These are phyloP conservation scores for Orbilia quercus DNA, from an alignment of 2,329 filamentous ascomycete species.

Conservation along the genomic window DNA sequence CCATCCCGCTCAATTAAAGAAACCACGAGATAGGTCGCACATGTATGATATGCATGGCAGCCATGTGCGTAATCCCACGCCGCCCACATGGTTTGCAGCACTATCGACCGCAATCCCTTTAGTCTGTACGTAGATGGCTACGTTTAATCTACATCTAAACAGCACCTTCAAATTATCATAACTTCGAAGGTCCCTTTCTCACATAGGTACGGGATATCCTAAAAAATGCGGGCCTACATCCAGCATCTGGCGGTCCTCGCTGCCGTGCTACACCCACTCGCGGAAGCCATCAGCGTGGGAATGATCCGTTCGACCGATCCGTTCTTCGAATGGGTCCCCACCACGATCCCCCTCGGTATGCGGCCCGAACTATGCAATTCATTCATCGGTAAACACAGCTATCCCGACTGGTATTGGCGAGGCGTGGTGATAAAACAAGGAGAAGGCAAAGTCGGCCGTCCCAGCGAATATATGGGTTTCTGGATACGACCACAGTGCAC, in stretches of 20 bases:
- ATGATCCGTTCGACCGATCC: neutral
- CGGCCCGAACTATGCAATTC: neutral
- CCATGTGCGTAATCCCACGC: neutral
- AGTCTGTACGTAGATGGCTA: too few relatives aligned
- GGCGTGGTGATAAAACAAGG: slow-evolving; percentile 1
- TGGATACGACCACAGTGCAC: neutral
- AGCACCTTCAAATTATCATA: too few relatives aligned
- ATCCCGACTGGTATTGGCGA: neutral
- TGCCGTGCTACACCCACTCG: neutral
- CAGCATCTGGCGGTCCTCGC: too few relatives aligned
- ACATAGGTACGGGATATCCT: too few relatives aligned
- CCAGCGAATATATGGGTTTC: slow-evolving; percentile 1
- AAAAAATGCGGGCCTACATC: too few relatives aligned
- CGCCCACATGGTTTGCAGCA: neutral
- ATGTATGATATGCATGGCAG: too few relatives aligned
- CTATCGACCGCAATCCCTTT: too few relatives aligned
- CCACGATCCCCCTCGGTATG: neutral
- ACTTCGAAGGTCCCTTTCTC: too few relatives aligned
- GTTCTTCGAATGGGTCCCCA: neutral
- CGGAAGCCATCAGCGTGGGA: neutral
- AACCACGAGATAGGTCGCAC: neutral
- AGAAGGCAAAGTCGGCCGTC: neutral
- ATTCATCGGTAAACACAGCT: too few relatives aligned
- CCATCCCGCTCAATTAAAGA: neutral
- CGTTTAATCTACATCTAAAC: too few relatives aligned